Evolutionary conservation across 2,329 filamentous ascomycete genomes (phyloP), one percentile per base, ranked within the genome.

Genomic region (Alternaria brassicae): DNA sequence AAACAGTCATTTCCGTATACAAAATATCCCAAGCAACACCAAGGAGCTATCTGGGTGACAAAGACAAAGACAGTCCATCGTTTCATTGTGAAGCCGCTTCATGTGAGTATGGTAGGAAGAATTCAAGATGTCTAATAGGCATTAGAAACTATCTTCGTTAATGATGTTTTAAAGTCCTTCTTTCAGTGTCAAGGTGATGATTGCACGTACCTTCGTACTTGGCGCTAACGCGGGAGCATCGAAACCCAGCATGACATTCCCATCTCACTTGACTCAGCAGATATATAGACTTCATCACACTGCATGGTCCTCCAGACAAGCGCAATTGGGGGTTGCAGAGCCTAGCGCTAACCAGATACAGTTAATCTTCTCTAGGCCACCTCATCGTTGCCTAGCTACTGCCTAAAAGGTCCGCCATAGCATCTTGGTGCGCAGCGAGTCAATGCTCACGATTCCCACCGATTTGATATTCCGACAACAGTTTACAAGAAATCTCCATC

Each of bases 321-420:
- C 32, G 9, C 13, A 23, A 3, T 44, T 5, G 50, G 17, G 7
- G 8, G 27, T 17, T 34, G 39, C 28, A 36, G 19, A 17, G 6
- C 10, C 30, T 44, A 28, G 39, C 10, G n/a, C 13, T 6, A 13
- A 1, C 4, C 1, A 13, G 13, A 27, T n/a, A 10, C 10, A 34
- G 13, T 21, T 37, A 21, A 25, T 34, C 12, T 6, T 13, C 5
- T 13, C 15, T 2, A 34, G 30, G 30, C 30, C 30, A 32, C 4
- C 9, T 25, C 32, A 12, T 48, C 6, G 55, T 44, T 58, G 55
- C 55, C 55, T 58, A n/a, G 27, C 49, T 58, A 41, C 32, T 58
- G 55, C 55, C 55, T 58, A 17, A 13, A 36, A 10, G n/a, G 30
- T 27, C 9, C 32, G 19, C n/a, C 19, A n/a, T 21, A 17, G 2